phyloP scores from a whole-genome alignment of 2,329 filamentous ascomycete species.

The Teratosphaeriaceae sp. region DNA sequence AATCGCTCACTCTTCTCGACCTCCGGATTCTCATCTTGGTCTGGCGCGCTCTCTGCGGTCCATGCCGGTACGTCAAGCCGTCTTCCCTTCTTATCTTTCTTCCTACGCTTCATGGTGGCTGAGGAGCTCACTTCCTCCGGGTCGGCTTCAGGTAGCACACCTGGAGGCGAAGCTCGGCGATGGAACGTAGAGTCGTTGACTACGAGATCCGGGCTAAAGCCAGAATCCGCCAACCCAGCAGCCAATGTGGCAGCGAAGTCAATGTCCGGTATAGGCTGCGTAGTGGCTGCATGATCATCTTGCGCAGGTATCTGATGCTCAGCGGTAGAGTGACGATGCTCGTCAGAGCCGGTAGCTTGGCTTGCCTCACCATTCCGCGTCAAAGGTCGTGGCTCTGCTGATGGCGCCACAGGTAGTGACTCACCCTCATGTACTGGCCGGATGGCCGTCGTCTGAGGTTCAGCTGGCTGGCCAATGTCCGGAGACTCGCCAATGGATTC shows the following conservation, averaged over 20 bases:
- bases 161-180: conserved; percentile 28
- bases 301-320: neutral
- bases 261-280: conserved; percentile 25
- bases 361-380: no score
- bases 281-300: neutral
- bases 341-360: no score
- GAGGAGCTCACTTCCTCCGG: conserved; percentile 23
- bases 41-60: conserved; percentile 12
- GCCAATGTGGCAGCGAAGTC: conserved; percentile 44
- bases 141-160: conserved; percentile 25
- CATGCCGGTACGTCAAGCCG: conserved; percentile 18
- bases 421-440: no score
- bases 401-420: no score
- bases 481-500: no score
- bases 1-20: neutral
- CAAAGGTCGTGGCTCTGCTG: no score
- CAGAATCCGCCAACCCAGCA: conserved; percentile 40
- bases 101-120: conserved; percentile 30
- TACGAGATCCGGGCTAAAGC: conserved; percentile 41
- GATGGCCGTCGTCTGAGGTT: no score
- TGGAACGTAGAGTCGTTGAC: conserved; percentile 36
- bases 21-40: neutral
- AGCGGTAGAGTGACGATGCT: no score
- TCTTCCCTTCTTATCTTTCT: conserved; percentile 42
- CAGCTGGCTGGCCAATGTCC: no score